phyloP scores from a whole-genome alignment of 2,329 filamentous ascomycete genomes.

The Pestalotiopsis sp. region DNA sequence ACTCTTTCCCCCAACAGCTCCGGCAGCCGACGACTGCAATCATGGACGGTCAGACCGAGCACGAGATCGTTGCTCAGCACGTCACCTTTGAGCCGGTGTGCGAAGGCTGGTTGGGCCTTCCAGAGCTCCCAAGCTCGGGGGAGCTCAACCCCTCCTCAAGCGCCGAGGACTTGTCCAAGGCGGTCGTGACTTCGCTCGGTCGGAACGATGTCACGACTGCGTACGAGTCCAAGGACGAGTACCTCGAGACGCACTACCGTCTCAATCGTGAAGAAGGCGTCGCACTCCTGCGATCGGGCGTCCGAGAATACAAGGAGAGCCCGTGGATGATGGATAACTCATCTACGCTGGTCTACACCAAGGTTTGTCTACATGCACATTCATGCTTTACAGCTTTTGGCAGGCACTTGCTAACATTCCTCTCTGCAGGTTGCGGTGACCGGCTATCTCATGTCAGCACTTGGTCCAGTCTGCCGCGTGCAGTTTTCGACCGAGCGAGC shows the following conservation, averaged over 20 bases:
- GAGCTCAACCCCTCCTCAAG: slow-evolving; percentile 50
- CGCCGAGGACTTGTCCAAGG: slow-evolving; percentile 14
- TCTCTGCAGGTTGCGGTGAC: slow-evolving; percentile 61
- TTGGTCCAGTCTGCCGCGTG: slow-evolving; percentile 67
- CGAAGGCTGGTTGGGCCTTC: slow-evolving; percentile 36
- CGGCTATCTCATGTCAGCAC: slow-evolving; percentile 63
- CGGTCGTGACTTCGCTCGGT: slow-evolving; percentile 39
- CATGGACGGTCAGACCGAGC: slow-evolving; percentile 6
- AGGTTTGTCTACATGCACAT: slow-evolving; percentile 45
- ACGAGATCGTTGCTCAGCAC: slow-evolving; percentile 19
- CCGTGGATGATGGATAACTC: slow-evolving; percentile 60
- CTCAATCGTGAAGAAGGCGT: slow-evolving; percentile 76
- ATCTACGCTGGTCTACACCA: slow-evolving; percentile 67
- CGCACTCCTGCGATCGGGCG: slow-evolving; percentile 67
- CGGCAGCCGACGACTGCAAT: background rate
- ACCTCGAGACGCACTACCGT: slow-evolving; percentile 73
- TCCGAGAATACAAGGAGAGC: slow-evolving; percentile 54
- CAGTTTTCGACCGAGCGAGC: slow-evolving; percentile 70
- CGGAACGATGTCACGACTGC: slow-evolving; percentile 57
- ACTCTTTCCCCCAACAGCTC: too few relatives aligned
- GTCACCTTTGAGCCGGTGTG: slow-evolving; percentile 15
- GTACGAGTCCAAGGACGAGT: slow-evolving; percentile 64
- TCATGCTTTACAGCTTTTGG: background rate
- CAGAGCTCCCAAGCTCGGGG: slow-evolving; percentile 55
- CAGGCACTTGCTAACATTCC: background rate